A percentile compares a stretch with the other conserved stretches of the same genome.
Evolutionary conservation across 768 basidiomycete species (phyloP).

Genomic region (Strobilomyces echinocephalus): DNA sequence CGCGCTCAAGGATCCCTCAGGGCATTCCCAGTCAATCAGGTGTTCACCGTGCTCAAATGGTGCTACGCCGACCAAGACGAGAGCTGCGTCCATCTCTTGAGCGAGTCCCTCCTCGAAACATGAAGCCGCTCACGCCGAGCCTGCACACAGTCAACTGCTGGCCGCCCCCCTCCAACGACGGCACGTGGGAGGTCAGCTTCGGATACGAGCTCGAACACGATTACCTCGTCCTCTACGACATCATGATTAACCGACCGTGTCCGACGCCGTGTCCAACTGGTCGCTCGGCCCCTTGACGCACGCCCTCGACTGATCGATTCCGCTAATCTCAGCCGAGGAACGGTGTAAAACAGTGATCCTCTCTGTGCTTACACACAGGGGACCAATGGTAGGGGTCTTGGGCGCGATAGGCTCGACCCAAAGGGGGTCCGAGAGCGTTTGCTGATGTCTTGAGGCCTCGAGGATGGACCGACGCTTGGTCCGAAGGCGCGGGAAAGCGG

Average conservation of each 20-base stretch:
- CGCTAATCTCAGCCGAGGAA: constrained; percentile 56
- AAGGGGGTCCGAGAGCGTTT: no score
- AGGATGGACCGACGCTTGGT: no score
- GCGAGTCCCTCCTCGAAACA: constrained; percentile 43
- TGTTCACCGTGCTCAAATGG: constrained; percentile 89
- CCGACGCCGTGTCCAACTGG: constrained; percentile 68
- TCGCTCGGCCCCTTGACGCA: constrained; percentile 74
- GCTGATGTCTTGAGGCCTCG: no score
- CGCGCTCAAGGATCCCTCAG: constrained; percentile 79
- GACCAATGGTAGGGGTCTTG: no score
- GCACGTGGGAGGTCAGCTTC: constrained; percentile 91
- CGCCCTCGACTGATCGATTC: constrained; percentile 81
- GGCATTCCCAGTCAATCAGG: constrained; percentile 84
- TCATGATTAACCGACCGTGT: constrained; percentile 85
- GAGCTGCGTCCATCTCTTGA: constrained; percentile 83
- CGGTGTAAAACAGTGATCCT: no score
- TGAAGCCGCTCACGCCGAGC: background rate
- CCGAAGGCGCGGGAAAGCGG: no score
- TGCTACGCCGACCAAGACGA: constrained; percentile 88
- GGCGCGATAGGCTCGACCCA: no score
- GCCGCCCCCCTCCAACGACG: constrained; percentile 89
- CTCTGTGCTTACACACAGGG: no score
- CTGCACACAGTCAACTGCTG: constrained; percentile 82
- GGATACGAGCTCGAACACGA: constrained; percentile 95
- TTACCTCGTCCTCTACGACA: constrained; percentile 73